These are phyloP conservation scores for Pyrus betulifolia DNA, from an alignment of 306 rosid species.

Conservation along the genomic window DNA sequence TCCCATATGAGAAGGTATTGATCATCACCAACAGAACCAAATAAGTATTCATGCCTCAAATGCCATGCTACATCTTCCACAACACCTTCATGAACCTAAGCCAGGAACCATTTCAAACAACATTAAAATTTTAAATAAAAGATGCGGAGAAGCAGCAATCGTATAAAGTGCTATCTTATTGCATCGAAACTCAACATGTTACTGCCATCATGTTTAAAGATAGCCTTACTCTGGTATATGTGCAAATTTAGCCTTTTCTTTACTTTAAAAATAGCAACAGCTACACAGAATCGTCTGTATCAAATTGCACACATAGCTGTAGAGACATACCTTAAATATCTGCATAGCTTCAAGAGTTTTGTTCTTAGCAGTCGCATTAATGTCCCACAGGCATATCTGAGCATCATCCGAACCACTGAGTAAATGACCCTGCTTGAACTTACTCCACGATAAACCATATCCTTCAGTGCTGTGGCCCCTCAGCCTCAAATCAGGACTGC, in stretches of 20 bases:
- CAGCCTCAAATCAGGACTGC: constrained; percentile 86
- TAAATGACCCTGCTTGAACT: constrained; percentile 83
- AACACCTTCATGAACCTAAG: constrained; percentile 90
- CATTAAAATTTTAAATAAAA: neutral
- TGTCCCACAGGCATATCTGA: constrained; percentile 97
- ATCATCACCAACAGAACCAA: constrained; percentile 99
- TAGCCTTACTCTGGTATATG: neutral
- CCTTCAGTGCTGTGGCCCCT: constrained; percentile 96
- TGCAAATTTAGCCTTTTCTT: neutral
- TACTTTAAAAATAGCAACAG: neutral
- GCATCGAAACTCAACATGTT: neutral
- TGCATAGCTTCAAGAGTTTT: constrained; percentile 71
- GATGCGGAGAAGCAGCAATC: neutral
- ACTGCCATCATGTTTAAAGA: neutral
- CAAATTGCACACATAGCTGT: neutral
- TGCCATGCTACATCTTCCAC: constrained; percentile 99
- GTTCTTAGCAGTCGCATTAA: constrained; percentile 70
- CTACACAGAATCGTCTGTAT: neutral
- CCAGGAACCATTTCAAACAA: constrained; percentile 1
- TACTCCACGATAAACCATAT: constrained; percentile 95
- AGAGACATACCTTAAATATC: constrained; percentile 62
- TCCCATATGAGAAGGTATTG: constrained; percentile 88
- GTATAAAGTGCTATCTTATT: neutral
- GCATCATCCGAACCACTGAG: constrained; percentile 99
- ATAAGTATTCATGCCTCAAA: constrained; percentile 94